These are phyloP conservation scores for Phytopythium aichiense DNA, from an alignment of 352 stramenopile genomes.

Conservation along the genomic window DNA sequence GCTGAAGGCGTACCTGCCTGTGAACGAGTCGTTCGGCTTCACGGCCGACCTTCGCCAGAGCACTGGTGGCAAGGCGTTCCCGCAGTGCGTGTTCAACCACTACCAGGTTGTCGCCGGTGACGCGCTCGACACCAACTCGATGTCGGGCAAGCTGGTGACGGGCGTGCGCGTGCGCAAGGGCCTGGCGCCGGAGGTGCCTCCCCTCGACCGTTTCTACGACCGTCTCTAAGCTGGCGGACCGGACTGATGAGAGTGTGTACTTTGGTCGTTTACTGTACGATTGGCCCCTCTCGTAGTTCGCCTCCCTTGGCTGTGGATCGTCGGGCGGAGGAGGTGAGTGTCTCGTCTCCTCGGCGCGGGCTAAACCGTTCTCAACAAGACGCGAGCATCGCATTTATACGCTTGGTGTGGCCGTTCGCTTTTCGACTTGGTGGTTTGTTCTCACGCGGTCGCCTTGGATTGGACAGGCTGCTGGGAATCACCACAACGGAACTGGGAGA, in stretches of 20 bases:
- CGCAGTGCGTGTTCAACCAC: constrained; percentile 99
- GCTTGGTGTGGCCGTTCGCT: no score
- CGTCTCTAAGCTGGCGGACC: constrained; percentile 93
- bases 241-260: constrained; percentile 8
- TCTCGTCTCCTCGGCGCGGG: neutral
- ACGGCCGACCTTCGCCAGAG: constrained; percentile 96
- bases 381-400: constrained; percentile 7
- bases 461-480: no score
- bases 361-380: constrained; percentile 3
- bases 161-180: constrained; percentile 97
- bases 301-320: neutral
- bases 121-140: constrained; percentile 89
- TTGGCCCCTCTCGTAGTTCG: constrained; percentile 1
- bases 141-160: constrained; percentile 94
- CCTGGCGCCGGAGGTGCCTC: constrained; percentile 94
- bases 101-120: constrained; percentile 96
- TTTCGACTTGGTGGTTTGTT: neutral
- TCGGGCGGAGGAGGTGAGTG: neutral
- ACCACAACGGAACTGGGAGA: no score
- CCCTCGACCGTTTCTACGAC: constrained; percentile 98
- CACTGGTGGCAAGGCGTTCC: constrained; percentile 99
- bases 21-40: constrained; percentile 99
- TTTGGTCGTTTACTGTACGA: constrained; percentile 3
- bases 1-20: constrained; percentile 98
- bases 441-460: neutral